Base-by-base conservation (phyloP, 129 eudicot genomes). In the Artemisia annua region DNA sequence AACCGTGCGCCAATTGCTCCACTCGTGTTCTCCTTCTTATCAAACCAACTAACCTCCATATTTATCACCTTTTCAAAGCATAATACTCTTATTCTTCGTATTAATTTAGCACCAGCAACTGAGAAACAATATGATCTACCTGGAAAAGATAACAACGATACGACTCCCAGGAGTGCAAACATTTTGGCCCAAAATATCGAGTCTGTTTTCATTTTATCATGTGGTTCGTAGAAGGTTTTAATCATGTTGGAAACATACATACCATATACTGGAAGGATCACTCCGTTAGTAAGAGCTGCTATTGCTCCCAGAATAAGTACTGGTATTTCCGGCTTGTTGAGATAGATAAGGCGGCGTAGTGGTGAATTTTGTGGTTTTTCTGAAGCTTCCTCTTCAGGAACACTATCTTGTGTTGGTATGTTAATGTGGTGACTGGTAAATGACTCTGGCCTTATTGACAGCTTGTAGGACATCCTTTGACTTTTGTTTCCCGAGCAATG, bases 101-200 rank as follows among this genome's bases (percentile, higher is more conserved):
- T 81, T 72, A 91, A 76, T 77, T 64, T 91, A 60, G 87, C 67
- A 14, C 97, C 97, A 12, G 96, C 97, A 61, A 91, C 79, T 3
- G 89, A 74, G 70, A 91, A 91, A 28, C 83, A 72, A 59, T 88
- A 91, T 16, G 91, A 63, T 66, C 92, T 83, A n/a, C 79, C 85
- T 17, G 96, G 96, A 75, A 73, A 77, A 13, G 90, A 86, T n/a
- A 91, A 22, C 10, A 88, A 64, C 1, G 96, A 76, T 48, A 75
- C 90, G 14, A 75, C 70, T 53, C 93, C 97, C 15, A 91, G 80
- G 62, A 75, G 83, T 66, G 78, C 48, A 71, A 86, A 91, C 80
- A 91, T 85, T 50, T 86, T 69, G 3, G 97, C 88, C 96, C 96
- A 88, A 35, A 91, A 88, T 54, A 58, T 83, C 2, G 97, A 78